Evolutionary conservation across 208 protist genomes (phyloP), one percentile per base, ranked within the genome.

Genomic region (Leishmania lainsoni): DNA sequence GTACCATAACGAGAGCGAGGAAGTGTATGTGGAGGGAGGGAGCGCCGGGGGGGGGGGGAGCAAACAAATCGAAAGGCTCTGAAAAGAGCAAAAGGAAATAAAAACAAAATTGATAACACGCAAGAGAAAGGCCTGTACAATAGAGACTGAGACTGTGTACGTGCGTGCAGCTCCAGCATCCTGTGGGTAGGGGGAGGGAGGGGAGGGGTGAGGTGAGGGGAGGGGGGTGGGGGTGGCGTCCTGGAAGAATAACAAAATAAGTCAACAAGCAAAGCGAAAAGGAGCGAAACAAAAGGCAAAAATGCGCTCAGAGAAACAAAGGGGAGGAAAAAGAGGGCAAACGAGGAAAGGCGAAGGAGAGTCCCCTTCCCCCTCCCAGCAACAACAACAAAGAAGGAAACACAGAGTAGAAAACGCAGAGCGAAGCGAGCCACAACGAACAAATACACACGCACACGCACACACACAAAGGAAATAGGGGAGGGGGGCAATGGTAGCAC

Each of bases 171-270:
- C 20, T 75, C 3, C 12, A 75, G 14, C 20, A 56, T 5, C 22
- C 35, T 52, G n/a, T 75, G n/a, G n/a, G n/a, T n/a, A n/a, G n/a
- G n/a, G n/a, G n/a, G n/a, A n/a, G n/a, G n/a, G n/a, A n/a, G n/a
- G n/a, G n/a, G n/a, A n/a, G n/a, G n/a, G n/a, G n/a, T n/a, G n/a
- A n/a, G n/a, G n/a, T n/a, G 35, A 16, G 29, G 16, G 17, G 39
- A 45, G 56, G 22, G 56, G 56, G 56, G 56, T n/a, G 56, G 22
- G 22, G 56, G 56, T 59, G 2, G 29, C 42, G 42, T 45, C 42
- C 42, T 45, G n/a, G 32, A 63, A 68, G n/a, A 78, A 78, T 32
- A 78, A 65, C 17, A 69, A 69, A 66, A 69, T 22, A 54, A 29
- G 29, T 0, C 8, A 61, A 73, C 29, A 66, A 61, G 0, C 65